Evolutionary conservation across 257 asterid species (phyloP).

Genomic region (Petrea volubilis): DNA sequence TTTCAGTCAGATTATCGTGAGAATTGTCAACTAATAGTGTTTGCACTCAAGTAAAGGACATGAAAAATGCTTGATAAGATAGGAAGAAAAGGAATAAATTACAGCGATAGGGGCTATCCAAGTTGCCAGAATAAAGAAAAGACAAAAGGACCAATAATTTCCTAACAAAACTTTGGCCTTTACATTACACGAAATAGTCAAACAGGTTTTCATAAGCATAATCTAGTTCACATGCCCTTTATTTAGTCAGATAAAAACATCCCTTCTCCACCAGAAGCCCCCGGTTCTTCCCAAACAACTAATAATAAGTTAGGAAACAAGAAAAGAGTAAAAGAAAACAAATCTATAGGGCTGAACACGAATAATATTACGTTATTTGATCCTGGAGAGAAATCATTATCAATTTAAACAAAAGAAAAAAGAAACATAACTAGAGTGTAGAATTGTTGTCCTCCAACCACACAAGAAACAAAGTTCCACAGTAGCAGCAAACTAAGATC

Average conservation of each 20-base stretch:
- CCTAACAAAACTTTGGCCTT: constrained; percentile 9
- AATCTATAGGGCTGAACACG: not conserved
- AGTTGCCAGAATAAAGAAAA: constrained; percentile 11
- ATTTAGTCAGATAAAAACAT: not conserved
- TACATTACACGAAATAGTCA: not conserved
- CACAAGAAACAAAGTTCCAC: not conserved
- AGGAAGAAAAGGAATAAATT: not conserved
- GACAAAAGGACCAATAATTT: not conserved
- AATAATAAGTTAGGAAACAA: not conserved
- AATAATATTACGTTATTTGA: not conserved
- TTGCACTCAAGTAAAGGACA: constrained; percentile 8
- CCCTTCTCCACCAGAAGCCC: not conserved
- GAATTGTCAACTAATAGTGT: not conserved
- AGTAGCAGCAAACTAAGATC: not conserved
- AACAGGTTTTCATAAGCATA: not conserved
- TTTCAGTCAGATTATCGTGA: constrained; percentile 19
- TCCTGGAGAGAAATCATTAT: not conserved
- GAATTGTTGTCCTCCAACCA: not conserved
- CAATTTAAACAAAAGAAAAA: not conserved
- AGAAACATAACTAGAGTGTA: too few species aligned
- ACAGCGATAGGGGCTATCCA: constrained; percentile 2
- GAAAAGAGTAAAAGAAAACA: not conserved
- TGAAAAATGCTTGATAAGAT: not conserved
- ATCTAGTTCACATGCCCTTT: not conserved
- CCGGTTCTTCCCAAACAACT: not conserved